These are phyloP conservation scores for Rosa chinensis DNA, from an alignment of 306 rosid species.

Conservation along the genomic window DNA sequence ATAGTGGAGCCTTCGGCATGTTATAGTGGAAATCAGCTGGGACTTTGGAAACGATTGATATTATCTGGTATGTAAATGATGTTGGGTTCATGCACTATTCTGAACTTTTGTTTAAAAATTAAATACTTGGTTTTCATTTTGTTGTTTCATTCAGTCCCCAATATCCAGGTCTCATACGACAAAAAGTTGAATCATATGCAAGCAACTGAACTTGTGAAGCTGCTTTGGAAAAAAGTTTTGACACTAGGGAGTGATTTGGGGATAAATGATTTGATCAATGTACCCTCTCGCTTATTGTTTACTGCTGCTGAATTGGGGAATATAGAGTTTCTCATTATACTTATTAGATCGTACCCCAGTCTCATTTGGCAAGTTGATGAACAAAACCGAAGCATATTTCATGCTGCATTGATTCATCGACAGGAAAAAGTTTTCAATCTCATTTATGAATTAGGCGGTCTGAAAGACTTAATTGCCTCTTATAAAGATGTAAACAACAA, in stretches of 20 bases:
- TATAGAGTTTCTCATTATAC: background rate
- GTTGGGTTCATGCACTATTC: background rate
- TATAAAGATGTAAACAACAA: background rate
- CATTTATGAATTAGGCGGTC: constrained; percentile 3
- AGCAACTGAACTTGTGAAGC: constrained; percentile 2
- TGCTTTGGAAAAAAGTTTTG: constrained; percentile 8
- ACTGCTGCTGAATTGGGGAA: constrained; percentile 16
- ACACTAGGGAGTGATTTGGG: background rate
- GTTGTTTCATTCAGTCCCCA: background rate
- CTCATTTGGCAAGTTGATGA: constrained; percentile 10
- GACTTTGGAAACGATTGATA: background rate
- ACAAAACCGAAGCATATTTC: constrained; percentile 6
- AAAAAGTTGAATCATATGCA: background rate
- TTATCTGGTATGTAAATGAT: background rate
- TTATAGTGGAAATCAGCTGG: background rate
- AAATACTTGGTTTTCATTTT: background rate
- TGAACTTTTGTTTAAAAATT: background rate
- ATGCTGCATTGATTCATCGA: constrained; percentile 4
- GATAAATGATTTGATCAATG: background rate
- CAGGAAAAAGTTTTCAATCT: constrained; percentile 9
- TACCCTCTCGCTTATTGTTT: background rate
- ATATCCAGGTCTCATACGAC: background rate
- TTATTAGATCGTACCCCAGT: background rate
- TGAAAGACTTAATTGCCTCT: background rate
- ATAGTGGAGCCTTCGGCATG: background rate